Evolutionary conservation across 805 yeast species (phyloP), one percentile per base, ranked within the genome.

Genomic region (Sungouiella blattae): DNA sequence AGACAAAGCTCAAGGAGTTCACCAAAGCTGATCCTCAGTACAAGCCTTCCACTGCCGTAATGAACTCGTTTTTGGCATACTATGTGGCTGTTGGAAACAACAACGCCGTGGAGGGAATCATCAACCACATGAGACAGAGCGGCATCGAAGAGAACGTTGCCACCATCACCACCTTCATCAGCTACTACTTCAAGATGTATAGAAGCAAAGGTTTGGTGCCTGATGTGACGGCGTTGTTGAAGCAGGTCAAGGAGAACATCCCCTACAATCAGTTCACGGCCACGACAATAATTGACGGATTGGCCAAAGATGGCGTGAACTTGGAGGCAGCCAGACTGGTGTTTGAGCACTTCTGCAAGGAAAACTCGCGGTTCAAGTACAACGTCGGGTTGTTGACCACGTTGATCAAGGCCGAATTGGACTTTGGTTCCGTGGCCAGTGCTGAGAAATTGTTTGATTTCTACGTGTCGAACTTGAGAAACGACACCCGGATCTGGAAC

Each of bases 141-240:
- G 52, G 60, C 3, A 55, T 80, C 16, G 49, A 64, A 24, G 82
- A 83, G 18, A 85, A 79, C 52, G 65, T 77, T 30, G 77, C 77
- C 12, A 80, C 89, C 2, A 76, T 76, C 57, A 73, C 88, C 3
- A 70, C 74, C 23, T 58, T 80, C 16, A 66, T 81, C 35, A 79
- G 80, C 47, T 57, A 70, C 34, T 64, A 71, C 43, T 66, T 80
- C 59, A 77, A 75, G 50, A 37, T 59, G 23, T 61, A 67, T 22
- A 58, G 58, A 26, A 60, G 59, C n/a, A 62, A 70, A 23, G 77
- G 77, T 7, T 53, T 60, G 39, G 48, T 58, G 2, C 69, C 77
- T 6, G 57, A 66, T 23, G 57, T 73, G 16, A 64, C 59, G 8
- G 52, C 52, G 5, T 53, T 76, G 39, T 55, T 79, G 26, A 39